Conservation (phyloP, 1,139 yeast species). For the Geotrichum klebahnii region DNA sequence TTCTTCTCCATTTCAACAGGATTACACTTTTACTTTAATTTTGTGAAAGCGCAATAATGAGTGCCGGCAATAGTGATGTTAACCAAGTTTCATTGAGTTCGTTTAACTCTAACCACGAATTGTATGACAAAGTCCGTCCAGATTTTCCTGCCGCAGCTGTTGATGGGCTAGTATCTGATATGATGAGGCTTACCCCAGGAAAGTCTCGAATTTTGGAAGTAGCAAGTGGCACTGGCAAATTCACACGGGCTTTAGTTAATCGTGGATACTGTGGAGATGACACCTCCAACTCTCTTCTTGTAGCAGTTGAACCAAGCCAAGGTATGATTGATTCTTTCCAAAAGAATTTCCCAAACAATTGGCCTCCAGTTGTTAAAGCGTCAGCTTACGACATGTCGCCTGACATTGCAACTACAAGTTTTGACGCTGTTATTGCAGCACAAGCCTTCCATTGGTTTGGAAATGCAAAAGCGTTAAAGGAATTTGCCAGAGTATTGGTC, state of each 20-base stretch:
- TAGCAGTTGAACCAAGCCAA: constrained; percentile 54
- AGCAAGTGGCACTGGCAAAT: constrained; percentile 67
- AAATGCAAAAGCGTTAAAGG: constrained; percentile 48
- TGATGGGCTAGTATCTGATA: constrained; percentile 44
- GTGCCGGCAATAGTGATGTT: too few species aligned
- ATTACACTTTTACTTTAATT: too few species aligned
- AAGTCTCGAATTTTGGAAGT: constrained; percentile 46
- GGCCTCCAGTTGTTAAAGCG: constrained; percentile 29
- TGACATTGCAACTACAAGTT: constrained; percentile 36
- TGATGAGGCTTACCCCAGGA: constrained; percentile 37
- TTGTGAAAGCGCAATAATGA: too few species aligned
- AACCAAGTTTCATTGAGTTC: constrained; percentile 34
- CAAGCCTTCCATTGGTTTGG: constrained; percentile 72
- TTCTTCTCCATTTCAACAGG: too few species aligned
- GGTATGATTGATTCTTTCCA: constrained; percentile 56
- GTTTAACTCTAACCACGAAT: constrained; percentile 51
- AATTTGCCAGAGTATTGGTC: constrained; percentile 52
- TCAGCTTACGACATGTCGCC: constrained; percentile 8
- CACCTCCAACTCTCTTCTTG: too few species aligned
- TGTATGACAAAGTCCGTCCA: constrained; percentile 58
- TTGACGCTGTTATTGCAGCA: constrained; percentile 56
- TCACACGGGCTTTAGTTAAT: constrained; percentile 48
- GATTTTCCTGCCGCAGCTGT: constrained; percentile 50
- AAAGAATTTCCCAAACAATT: constrained; percentile 51
- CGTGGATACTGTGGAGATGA: constrained; percentile 16